These are phyloP conservation scores for Oryza glumipatula DNA, from an alignment of 176 grass and related monocot species.

Conservation along the genomic window DNA sequence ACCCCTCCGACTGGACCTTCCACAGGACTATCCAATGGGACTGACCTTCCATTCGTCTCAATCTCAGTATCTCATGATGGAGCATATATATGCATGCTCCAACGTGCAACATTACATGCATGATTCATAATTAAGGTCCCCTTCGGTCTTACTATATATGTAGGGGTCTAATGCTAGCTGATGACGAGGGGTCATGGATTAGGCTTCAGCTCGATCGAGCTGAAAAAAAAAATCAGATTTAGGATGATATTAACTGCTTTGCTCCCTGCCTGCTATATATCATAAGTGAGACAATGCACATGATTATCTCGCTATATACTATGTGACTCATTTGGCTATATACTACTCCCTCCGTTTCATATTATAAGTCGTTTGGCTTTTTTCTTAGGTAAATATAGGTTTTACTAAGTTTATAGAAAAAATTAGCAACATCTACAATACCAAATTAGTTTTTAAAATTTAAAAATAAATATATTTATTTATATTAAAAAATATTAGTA, in stretches of 20 bases:
- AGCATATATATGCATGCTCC: not conserved
- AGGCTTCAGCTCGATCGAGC: not conserved
- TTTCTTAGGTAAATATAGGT: no score
- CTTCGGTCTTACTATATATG: not conserved
- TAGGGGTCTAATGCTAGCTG: not conserved
- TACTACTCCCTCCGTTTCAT: no score
- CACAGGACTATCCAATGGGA: slow-evolving; percentile 72
- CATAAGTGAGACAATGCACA: no score
- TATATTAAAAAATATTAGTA: no score
- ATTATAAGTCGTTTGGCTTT: no score
- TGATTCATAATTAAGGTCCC: not conserved
- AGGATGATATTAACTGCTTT: not conserved
- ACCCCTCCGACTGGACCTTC: slow-evolving; percentile 65
- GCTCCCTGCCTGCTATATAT: not conserved
- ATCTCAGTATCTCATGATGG: not conserved
- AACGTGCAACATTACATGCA: not conserved
- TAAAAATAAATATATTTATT: no score
- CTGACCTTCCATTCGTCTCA: slow-evolving; percentile 22
- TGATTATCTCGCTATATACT: not conserved
- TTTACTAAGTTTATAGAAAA: no score
- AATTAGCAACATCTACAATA: no score
- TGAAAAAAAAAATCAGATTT: not conserved
- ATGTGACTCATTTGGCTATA: no score
- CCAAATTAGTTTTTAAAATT: no score
- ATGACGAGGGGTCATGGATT: not conserved